Percentiles rank a stretch among this genome's conserved stretches.
Evolutionary conservation across 768 basidiomycete species (phyloP).

Genomic region (Leucocoprinus leucothites): DNA sequence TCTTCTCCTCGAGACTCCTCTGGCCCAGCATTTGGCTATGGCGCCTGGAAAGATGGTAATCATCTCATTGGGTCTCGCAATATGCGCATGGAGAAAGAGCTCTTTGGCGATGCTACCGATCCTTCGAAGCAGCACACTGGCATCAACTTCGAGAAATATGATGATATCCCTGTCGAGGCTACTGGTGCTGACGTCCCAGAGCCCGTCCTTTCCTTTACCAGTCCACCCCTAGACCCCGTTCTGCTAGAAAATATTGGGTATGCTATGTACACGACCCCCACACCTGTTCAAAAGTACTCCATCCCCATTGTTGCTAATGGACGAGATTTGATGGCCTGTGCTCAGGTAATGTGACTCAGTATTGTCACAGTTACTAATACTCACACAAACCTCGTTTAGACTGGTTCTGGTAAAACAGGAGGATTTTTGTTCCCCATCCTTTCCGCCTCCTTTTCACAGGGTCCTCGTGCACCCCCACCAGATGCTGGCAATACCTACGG

Average conservation of each 20-base stretch:
- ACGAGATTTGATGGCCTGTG: constrained; percentile 93
- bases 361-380: constrained; percentile 17
- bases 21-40: constrained; percentile 47
- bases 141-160: constrained; percentile 99
- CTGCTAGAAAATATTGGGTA: constrained; percentile 92
- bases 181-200: constrained; percentile 98
- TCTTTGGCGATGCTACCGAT: constrained; percentile 88
- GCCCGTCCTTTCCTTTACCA: constrained; percentile 82
- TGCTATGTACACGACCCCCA: constrained; percentile 93
- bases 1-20: constrained; percentile 20
- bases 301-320: constrained; percentile 93
- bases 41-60: constrained; percentile 85
- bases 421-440: constrained; percentile 99
- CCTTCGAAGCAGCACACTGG: constrained; percentile 90
- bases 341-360: constrained; percentile 55
- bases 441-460: constrained; percentile 83
- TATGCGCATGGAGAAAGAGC: constrained; percentile 89
- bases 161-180: constrained; percentile 98
- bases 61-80: constrained; percentile 86
- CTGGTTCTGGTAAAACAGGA: constrained; percentile 98
- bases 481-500: constrained; percentile 48
- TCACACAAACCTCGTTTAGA: constrained; percentile 46
- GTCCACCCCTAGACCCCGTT: constrained; percentile 87
- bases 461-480: constrained; percentile 72
- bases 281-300: constrained; percentile 99